Evolutionary conservation across 805 yeast species (phyloP), one percentile per base, ranked within the genome.

Genomic region (Saccharomycopsis synnaedendra): DNA sequence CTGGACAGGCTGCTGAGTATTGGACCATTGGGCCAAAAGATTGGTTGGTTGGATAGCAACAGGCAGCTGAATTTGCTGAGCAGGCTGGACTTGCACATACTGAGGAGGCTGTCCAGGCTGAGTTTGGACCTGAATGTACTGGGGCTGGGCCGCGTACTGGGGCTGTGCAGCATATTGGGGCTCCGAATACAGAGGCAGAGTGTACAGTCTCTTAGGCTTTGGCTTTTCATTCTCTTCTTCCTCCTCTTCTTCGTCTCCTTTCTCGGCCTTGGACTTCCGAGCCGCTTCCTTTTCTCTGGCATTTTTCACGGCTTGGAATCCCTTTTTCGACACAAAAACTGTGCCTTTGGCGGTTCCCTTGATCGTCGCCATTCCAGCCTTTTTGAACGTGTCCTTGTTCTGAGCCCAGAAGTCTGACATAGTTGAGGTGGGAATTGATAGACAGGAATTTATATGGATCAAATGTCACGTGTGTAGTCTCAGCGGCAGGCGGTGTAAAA

Each of bases 271-370:
- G 4, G 51, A 55, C 5, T 39, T 64, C 63, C 54, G 62, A 9
- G n/a, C n/a, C 7, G 8, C 29, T 53, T 64, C 63, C 44, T 70
- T 70, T 52, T 74, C 74, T 57, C 74, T 75, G 1, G 80, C 73
- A 6, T 61, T 60, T 53, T 68, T 64, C 0, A 78, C 79, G n/a
- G 66, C 67, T 30, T 56, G 52, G 41, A 62, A 64, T 1, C 68
- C 67, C n/a, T 75, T 76, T 51, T 72, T 72, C 3, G 71, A 64
- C 1, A 74, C 64, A 0, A 75, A 69, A 19, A 62, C 70, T 3
- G 76, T 64, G 3, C 78, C 81, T 42, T 58, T 64, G 5, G 78
- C 80, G 29, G 75, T 69, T 4, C 78, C 80, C 49, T 66, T 69
- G 43, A 66, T 66, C 0, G 77, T 70, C 28, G 77, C 69, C 4